Base-by-base conservation (phyloP, 148 eudicot genomes). In the Nepenthes mirabilis region DNA sequence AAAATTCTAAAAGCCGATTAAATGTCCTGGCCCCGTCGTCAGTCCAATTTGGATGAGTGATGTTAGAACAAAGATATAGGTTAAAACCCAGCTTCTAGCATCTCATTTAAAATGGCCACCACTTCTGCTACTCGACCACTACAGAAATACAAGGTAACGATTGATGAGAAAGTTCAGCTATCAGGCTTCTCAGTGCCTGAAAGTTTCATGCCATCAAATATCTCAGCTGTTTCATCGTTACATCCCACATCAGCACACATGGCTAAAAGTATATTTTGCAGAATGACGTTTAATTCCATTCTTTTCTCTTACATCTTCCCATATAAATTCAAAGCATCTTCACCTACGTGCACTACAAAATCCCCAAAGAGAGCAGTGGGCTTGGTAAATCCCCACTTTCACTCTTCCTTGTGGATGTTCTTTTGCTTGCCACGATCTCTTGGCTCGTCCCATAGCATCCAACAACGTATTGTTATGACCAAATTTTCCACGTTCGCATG, bases 381-480 rank as follows among this genome's bases (percentile, higher is more conserved):
- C 60, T 80, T 1, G 97, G 95, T 13, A 66, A 36, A 52, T 85
- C 64, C 56, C 86, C 87, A 58, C 61, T 67, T 47, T 50, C 51
- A 33, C 68, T 43, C 89, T 87, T 81, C 58, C 72, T 72, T 66
- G 55, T 79, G 78, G 37, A 91, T 67, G 53, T 48, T 79, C 67
- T 91, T 91, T 8, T 40, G 78, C 97, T 58, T 85, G 85, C 97
- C 93, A 91, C 9, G 95, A 93, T 69, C 93, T 83, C 73, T 71
- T 91, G 47, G 95, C 95, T 43, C 88, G 82, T 4, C 97, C 97
- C 95, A 91, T 85, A 45, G 87, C 82, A 70, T 85, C 93, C 67
- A 91, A 67, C 69, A 91, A 67, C 0, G 77, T 70, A 63, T 91
- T 91, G 65, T 77, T 32, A 83, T 64, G 6, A 66, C 69, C 63